Base-by-base conservation (phyloP, 1,284 basidiomycete genomes). In the Tetrapyrgos nigripes region DNA sequence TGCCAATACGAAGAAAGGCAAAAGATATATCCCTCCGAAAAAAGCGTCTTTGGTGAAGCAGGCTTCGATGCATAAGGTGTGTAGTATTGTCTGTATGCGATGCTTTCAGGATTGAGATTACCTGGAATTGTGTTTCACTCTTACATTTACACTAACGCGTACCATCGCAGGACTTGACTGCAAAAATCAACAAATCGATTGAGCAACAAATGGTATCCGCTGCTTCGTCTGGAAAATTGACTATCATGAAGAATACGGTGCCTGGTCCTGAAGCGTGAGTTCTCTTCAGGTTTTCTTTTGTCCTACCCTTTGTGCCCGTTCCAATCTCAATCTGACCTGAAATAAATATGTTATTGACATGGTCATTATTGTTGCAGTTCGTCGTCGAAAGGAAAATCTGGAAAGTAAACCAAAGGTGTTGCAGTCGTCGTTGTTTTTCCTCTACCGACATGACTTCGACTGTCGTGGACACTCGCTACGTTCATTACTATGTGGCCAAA, bases 181-280 rank as follows among this genome's bases (percentile, higher is more conserved):
- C 92, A 57, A 94, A 94, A 76, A 95, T 96, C 71, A 94, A 92
- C 72, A 87, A 86, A 71, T 92, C 90, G 29, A 94, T 97, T 67
- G 94, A 97, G 74, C 82, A 84, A 59, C 93, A 96, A 75, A 92
- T 94, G 87, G 92, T 93, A 28, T 79, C 86, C 54, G 92, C 93
- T n/a, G 93, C 94, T 11, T 92, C 90, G 5, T 81, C 86, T 37
- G 91, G 92, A 53, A 93, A 93, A 73, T 79, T 96, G 60, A 93
- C 91, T 26, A 95, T 96, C 73, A 93, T 96, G 93, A 91, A 89
- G 76, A 85, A 86, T 62, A 71, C 77, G 29, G 77, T 73, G 3
- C 27, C 53, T 46, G 53, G 26, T 8, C 70, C 77, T 49, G 82
- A 85, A 66, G 71, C 73, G 87, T 86, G 67, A 63, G 83, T 74